phyloP scores from a whole-genome alignment of 305 asterid species.

The Andrographis paniculata region DNA sequence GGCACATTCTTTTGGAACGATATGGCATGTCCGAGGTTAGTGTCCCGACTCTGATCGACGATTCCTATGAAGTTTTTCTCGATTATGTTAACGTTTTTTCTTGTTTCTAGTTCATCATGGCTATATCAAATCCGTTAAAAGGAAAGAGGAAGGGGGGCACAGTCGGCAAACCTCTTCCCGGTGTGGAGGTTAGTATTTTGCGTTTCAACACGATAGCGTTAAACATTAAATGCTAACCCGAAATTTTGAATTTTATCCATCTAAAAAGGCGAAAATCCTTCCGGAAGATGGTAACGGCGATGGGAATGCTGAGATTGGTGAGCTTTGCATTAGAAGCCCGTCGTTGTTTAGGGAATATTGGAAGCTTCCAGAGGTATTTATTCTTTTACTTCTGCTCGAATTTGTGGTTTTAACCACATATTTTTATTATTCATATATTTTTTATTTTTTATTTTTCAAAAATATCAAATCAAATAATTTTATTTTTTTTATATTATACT shows the following conservation, averaged over 20 bases:
- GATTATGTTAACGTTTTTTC: conserved; percentile 9
- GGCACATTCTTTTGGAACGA: conserved; percentile 82
- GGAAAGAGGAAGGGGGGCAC: conserved; percentile 93
- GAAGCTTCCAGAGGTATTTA: conserved; percentile 94
- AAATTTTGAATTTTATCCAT: too few relatives aligned
- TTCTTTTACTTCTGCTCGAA: too few relatives aligned
- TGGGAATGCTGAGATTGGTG: conserved; percentile 52
- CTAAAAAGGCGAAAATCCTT: conserved; percentile 83
- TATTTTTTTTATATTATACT: too few relatives aligned
- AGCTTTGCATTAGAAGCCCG: conserved; percentile 88
- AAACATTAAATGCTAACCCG: too few relatives aligned
- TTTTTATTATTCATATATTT: too few relatives aligned
- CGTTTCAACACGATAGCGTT: conserved; percentile 1
- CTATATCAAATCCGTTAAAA: conserved; percentile 72
- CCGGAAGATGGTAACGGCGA: conserved; percentile 51
- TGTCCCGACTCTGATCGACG: conserved; percentile 3
- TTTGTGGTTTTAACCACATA: too few relatives aligned
- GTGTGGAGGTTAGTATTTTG: conserved; percentile 70
- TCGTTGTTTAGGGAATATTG: conserved; percentile 92
- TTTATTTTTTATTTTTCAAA: too few relatives aligned
- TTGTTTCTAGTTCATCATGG: conserved; percentile 81
- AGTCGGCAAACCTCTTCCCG: conserved; percentile 86
- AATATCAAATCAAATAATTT: not conserved
- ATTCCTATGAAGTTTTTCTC: conserved; percentile 8
- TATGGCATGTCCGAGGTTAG: conserved; percentile 98